A percentile compares a stretch with the other conserved stretches of the same genome.
These are phyloP conservation scores for Royoungia palumana DNA, from an alignment of 768 basidiomycete genomes.

Conservation along the genomic window DNA sequence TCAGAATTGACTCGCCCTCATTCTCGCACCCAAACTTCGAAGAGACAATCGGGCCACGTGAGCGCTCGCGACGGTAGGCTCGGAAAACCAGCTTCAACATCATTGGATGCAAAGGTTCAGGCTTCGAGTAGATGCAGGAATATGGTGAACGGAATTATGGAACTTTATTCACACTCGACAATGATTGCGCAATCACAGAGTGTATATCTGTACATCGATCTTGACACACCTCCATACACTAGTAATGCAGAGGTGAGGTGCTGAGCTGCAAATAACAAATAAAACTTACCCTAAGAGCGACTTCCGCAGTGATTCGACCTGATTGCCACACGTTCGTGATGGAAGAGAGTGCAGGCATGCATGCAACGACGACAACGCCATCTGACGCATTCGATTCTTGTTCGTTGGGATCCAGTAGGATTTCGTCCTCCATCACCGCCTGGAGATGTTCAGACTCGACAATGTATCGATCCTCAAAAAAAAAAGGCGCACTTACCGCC, in stretches of 20 bases:
- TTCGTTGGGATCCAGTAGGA: slow-evolving; percentile 80
- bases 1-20: no score
- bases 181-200: slow-evolving; percentile 66
- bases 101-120: background rate
- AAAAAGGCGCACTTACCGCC: slow-evolving; percentile 58
- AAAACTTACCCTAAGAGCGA: slow-evolving; percentile 53
- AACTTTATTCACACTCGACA: slow-evolving; percentile 35
- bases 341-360: slow-evolving; percentile 83
- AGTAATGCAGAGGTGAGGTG: background rate
- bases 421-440: slow-evolving; percentile 54
- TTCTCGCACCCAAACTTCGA: no score
- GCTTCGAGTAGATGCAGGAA: background rate
- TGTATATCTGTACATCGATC: slow-evolving; percentile 74
- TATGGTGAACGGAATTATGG: slow-evolving; percentile 1
- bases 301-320: slow-evolving; percentile 56
- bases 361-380: slow-evolving; percentile 74
- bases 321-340: slow-evolving; percentile 87
- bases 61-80: no score
- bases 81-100: background rate
- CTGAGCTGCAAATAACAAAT: slow-evolving; percentile 15
- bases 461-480: background rate
- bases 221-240: slow-evolving; percentile 74
- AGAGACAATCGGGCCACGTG: no score
- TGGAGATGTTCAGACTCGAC: slow-evolving; percentile 26
- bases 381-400: slow-evolving; percentile 56